A percentile compares a stretch with the other conserved stretches of the same genome.
Evolutionary conservation across 73 alveolate genomes (phyloP).

Genomic region (Paramecium bursaria): DNA sequence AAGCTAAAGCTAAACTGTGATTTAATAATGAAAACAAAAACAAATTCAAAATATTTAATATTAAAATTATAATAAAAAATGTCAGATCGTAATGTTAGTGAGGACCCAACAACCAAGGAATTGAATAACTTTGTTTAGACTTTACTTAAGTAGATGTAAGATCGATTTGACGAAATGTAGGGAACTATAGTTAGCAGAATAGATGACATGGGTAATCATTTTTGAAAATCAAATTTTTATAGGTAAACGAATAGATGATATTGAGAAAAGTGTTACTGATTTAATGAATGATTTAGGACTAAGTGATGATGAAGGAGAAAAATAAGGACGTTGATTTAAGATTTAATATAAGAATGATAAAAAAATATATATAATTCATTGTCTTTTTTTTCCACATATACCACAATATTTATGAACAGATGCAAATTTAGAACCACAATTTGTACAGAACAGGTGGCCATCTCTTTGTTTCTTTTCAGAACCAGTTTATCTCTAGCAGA

Average conservation of each 20-base stretch:
- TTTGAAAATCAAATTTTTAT: not conserved
- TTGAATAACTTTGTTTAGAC: slow-evolving; percentile 58
- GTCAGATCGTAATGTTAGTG: too few relatives aligned
- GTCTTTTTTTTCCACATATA: slow-evolving; percentile 55
- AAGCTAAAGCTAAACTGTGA: slow-evolving; percentile 79
- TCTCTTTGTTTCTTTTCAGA: slow-evolving; percentile 2
- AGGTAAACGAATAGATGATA: slow-evolving; percentile 69
- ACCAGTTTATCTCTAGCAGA: slow-evolving; percentile 24
- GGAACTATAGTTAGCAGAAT: slow-evolving; percentile 61
- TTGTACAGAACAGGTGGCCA: slow-evolving; percentile 37
- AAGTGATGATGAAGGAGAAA: slow-evolving; percentile 39
- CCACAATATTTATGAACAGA: slow-evolving; percentile 54
- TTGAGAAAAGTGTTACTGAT: slow-evolving; percentile 65
- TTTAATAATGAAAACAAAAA: not conserved
- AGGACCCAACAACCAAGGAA: slow-evolving; percentile 55
- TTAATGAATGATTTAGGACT: slow-evolving; percentile 66
- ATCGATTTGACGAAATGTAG: slow-evolving; percentile 71
- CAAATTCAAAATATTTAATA: not conserved
- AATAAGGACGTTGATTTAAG: slow-evolving; percentile 19
- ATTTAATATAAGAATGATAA: too few relatives aligned
- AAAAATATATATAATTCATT: too few relatives aligned
- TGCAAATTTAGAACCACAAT: slow-evolving; percentile 47
- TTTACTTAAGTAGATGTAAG: slow-evolving; percentile 66
- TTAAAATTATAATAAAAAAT: too few relatives aligned
- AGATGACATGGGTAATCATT: slow-evolving; percentile 68